Evolutionary conservation across 2,329 filamentous ascomycete genomes (phyloP), one percentile per base, ranked within the genome.

Genomic region (Trichothecium roseum): DNA sequence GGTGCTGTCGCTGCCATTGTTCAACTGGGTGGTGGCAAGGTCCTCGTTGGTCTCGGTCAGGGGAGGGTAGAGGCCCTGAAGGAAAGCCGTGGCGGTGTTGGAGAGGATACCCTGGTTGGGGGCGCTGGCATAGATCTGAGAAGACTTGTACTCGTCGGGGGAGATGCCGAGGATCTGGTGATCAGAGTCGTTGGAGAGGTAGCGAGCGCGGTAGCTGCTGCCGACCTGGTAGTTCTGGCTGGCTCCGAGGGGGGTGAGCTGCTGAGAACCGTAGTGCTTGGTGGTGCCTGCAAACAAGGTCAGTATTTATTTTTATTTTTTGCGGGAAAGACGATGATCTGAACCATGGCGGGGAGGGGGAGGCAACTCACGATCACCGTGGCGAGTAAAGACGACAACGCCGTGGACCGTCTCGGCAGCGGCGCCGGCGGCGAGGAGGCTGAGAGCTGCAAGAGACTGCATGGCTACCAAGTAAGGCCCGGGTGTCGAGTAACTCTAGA

Each of bases 21-120:
- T 54, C 15, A 57, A 51, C 3, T 45, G 48, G 27, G 50, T 35
- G 5, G 44, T 48, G 3, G 47, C 50, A 12, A 55, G 40, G 16
- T 53, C 43, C 2, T 47, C 42, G 4, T 50, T 42, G 1, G 50
- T 42, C 8, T 46, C 48, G 7, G 43, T 42, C 1, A 56, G 45
- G 3, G 55, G 54, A 28, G 54, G 55, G 26, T 58, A 58, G 4
- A 57, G 44, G 20, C 55, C 54, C 39, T 58, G 54, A 2, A 59
- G 47, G 37, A 59, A 59, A 5, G 53, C 48, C 1, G 54, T 58
- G 4, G 55, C 55, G 1, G 55, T 57, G 40, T 51, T 55, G 32
- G 51, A 39, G n/a, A 58, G 44, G 17, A 57, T 53, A 34, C 44
- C 48, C 30, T 52, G 44, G 29, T 56, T 50, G 3, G 55, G 55